Conservation (phyloP, 2,329 filamentous ascomycete species). For the Fusarium paranaense region DNA sequence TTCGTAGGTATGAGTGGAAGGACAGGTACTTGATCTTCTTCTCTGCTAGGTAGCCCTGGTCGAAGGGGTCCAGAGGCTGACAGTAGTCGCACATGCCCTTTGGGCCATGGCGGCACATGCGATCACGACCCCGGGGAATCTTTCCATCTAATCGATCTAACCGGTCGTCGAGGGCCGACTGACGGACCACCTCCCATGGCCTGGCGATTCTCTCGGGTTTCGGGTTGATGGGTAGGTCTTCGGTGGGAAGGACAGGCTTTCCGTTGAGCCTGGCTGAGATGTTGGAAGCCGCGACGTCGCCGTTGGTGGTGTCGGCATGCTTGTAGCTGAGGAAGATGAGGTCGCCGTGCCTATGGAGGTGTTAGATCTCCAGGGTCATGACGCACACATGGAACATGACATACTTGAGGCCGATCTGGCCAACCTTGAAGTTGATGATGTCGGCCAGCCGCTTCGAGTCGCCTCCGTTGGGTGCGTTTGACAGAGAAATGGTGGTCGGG, state of each 20-base stretch:
- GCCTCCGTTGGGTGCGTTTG: slow-evolving; percentile 69
- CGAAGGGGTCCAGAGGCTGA: slow-evolving; percentile 95
- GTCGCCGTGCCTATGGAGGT: slow-evolving; percentile 76
- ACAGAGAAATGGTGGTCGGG: slow-evolving; percentile 68
- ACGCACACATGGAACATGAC: slow-evolving; percentile 22
- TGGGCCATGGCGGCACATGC: slow-evolving; percentile 94
- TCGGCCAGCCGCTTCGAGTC: slow-evolving; percentile 70
- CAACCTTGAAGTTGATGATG: slow-evolving; percentile 66
- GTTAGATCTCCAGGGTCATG: slow-evolving; percentile 7
- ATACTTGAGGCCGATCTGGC: slow-evolving; percentile 71
- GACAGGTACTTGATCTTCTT: slow-evolving; percentile 99
- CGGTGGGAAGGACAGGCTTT: slow-evolving; percentile 75
- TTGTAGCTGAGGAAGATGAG: slow-evolving; percentile 89
- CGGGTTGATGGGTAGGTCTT: slow-evolving; percentile 74
- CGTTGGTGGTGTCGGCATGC: slow-evolving; percentile 60
- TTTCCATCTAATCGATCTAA: slow-evolving; percentile 92
- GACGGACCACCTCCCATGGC: slow-evolving; percentile 87
- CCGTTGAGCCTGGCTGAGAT: slow-evolving; percentile 81
- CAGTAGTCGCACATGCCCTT: slow-evolving; percentile 99
- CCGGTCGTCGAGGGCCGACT: slow-evolving; percentile 87
- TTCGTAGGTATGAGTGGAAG: slow-evolving; percentile 93
- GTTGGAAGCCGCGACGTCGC: slow-evolving; percentile 44
- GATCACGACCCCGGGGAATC: slow-evolving; percentile 81
- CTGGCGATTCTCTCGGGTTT: slow-evolving; percentile 69
- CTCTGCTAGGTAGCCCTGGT: slow-evolving; percentile 86